Evolutionary conservation across 169 alveolate species (phyloP).

Genomic region (Plasmodium billcollinsi): DNA sequence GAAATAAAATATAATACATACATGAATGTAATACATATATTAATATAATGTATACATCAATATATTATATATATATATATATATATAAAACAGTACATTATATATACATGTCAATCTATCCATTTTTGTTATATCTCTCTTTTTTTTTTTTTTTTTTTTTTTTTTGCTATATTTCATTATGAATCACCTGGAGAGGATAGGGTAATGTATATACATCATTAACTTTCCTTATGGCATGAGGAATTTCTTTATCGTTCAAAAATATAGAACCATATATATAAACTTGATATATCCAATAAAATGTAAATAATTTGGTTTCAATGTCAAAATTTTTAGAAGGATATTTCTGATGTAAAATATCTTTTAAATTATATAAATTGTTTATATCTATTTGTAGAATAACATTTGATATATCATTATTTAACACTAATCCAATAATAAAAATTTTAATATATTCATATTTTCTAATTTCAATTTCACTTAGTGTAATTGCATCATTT

Average conservation of each 20-base stretch:
- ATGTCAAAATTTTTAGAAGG: conserved; percentile 12
- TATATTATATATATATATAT: too few species aligned
- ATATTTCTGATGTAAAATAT: conserved; percentile 32
- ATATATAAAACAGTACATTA: not conserved
- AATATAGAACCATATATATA: conserved; percentile 63
- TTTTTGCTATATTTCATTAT: not conserved
- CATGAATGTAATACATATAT: not conserved
- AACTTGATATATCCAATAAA: conserved; percentile 68
- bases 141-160: too few species aligned
- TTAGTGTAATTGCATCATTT: conserved; percentile 60
- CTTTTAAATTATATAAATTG: conserved; percentile 22
- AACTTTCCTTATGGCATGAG: not conserved
- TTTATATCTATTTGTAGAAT: conserved; percentile 35
- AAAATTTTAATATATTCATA: conserved; percentile 16
- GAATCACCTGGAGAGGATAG: conserved; percentile 21
- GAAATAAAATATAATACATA: not conserved
- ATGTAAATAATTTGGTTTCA: conserved; percentile 37
- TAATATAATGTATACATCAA: not conserved
- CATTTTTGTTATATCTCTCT: not conserved
- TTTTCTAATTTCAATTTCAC: conserved; percentile 57
- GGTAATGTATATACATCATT: conserved; percentile 25
- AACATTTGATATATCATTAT: conserved; percentile 39
- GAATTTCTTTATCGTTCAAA: conserved; percentile 14
- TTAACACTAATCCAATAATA: conserved; percentile 46
- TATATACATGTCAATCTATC: too few species aligned